Base-by-base conservation (phyloP, 2,329 filamentous ascomycete species). In the Diaporthe australafricana region DNA sequence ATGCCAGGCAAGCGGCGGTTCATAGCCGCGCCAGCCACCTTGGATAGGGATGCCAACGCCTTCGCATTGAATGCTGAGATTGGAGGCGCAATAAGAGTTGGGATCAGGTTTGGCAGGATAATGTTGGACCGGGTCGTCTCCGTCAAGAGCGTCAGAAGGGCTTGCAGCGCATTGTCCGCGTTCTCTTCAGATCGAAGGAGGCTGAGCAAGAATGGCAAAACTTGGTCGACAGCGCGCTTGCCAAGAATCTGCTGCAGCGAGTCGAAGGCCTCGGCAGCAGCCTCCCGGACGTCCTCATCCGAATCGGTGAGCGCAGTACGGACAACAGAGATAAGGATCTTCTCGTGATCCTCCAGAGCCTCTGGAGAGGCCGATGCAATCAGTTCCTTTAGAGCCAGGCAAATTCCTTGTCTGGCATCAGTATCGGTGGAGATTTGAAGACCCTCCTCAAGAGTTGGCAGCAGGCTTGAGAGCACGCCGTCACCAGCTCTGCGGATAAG, bases 401-500 rank as follows among this genome's bases (percentile, higher is more conserved):
- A 98, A 75, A 99, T 99, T 82, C 96, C 96, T 83, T 99, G 95
- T 83, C 94, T 96, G 74, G 96, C 93, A 84, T 98, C 95, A 48
- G 93, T 92, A 82, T 98, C 96, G 45, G 92, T 96, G 22, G 96
- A 95, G 1, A 90, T 93, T 77, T 96, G 92, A 69, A 99, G 87
- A 47, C 96, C 95, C 80, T 97, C 94, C 80, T 98, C 95, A 62
- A 99, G 89, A 42, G 95, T 97, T 38, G 96, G 96, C 73, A 99
- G 85, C 73, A 99, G 85, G 53, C 91, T 97, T 30, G 95, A 90
- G 74, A 99, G 87, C 71, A 99, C 95, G 70, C 94, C 93, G 81
- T 99, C 96, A 74, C 97, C 96, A 78, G 96, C 96, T 83, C 98
- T 98, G 78, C 96, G 92, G 79, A 99, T 98, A 76, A 99, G 90